These are phyloP conservation scores for Solanum ahanhuiri DNA, from an alignment of 257 asterid species.

Conservation along the genomic window DNA sequence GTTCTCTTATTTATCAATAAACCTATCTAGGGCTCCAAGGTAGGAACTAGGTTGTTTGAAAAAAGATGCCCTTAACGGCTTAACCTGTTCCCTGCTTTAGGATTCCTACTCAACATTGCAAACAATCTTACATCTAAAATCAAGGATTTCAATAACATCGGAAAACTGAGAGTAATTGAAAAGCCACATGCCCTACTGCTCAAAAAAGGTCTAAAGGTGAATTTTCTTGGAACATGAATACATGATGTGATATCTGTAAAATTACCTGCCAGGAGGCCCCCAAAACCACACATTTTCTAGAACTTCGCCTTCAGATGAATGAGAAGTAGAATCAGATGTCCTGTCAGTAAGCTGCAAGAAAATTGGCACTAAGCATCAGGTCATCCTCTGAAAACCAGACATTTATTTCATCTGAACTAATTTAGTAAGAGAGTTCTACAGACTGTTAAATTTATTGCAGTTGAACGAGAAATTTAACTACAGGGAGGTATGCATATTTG, in stretches of 20 bases:
- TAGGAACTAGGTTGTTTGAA: background rate
- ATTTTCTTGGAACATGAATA: background rate
- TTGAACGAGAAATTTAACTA: background rate
- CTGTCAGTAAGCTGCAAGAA: conserved; percentile 47
- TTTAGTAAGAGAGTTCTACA: background rate
- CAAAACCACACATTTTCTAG: conserved; percentile 37
- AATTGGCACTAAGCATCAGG: background rate
- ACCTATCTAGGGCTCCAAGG: background rate
- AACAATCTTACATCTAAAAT: background rate
- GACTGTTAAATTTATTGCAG: background rate
- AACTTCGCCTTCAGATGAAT: conserved; percentile 38
- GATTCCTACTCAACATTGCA: background rate
- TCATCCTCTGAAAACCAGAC: background rate
- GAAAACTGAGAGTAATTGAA: background rate
- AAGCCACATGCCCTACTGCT: background rate
- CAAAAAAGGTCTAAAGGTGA: background rate
- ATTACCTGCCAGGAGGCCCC: conserved; percentile 54
- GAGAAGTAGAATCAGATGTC: conserved; percentile 45
- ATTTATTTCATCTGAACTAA: background rate
- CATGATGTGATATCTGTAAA: background rate
- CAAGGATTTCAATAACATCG: background rate
- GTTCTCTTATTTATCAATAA: background rate
- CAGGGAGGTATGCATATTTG: background rate
- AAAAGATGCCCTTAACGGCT: background rate
- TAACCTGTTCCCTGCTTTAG: background rate